These are phyloP conservation scores for Acacia melanoxylon DNA, from an alignment of 306 rosid genomes.

Conservation along the genomic window DNA sequence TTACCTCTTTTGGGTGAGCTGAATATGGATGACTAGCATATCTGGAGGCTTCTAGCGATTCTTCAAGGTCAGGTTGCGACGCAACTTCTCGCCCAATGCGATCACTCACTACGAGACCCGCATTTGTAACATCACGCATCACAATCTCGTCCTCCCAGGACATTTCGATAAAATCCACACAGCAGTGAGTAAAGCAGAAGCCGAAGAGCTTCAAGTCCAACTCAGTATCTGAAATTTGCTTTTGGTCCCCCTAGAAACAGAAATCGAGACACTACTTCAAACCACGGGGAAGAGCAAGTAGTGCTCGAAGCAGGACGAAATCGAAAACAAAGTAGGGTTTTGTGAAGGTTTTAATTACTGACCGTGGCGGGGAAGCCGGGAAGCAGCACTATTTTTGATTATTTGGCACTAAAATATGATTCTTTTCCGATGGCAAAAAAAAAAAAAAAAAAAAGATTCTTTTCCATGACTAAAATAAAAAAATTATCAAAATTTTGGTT, in stretches of 20 bases:
- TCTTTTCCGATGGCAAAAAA: no score
- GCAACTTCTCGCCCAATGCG: constrained; percentile 86
- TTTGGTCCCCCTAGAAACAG: constrained; percentile 32
- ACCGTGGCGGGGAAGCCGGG: constrained; percentile 67
- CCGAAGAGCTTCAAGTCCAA: neutral
- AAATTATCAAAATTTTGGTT: neutral
- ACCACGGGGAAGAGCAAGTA: neutral
- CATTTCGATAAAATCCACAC: constrained; percentile 49
- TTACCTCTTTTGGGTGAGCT: constrained; percentile 88
- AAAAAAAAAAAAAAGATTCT: no score
- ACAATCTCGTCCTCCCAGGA: constrained; percentile 82
- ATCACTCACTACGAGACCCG: constrained; percentile 79
- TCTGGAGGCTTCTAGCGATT: constrained; percentile 90
- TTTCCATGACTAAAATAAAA: no score
- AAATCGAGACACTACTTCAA: constrained; percentile 17
- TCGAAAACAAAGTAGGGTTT: constrained; percentile 48
- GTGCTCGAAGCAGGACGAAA: neutral
- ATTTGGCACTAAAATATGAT: neutral
- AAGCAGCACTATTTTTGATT: constrained; percentile 6
- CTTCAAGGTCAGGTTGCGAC: constrained; percentile 93
- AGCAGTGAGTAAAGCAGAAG: neutral
- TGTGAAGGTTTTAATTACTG: constrained; percentile 52
- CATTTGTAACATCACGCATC: constrained; percentile 79
- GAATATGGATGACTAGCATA: constrained; percentile 89
- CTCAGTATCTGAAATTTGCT: neutral